phyloP scores from a whole-genome alignment of 768 basidiomycete genomes.

The Tubosaeta brunneosetosa region DNA sequence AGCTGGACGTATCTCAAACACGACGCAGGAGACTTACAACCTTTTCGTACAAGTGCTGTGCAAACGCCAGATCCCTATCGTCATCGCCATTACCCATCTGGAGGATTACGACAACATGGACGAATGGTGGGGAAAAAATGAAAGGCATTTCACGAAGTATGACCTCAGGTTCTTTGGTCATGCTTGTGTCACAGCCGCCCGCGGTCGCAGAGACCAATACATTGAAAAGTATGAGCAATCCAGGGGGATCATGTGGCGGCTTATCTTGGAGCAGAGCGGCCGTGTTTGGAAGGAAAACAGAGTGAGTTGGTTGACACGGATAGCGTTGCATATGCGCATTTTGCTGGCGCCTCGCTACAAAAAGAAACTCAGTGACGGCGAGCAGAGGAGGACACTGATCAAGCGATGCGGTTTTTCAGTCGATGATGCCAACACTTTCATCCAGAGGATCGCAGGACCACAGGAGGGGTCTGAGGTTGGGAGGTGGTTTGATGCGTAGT shows the following conservation, averaged over 20 bases:
- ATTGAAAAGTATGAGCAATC: slow-evolving; percentile 34
- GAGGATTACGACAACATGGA: slow-evolving; percentile 32
- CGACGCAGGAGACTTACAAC: slow-evolving; percentile 26
- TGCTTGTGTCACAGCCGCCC: slow-evolving; percentile 38
- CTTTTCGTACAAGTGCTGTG: slow-evolving; percentile 40
- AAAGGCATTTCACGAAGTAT: slow-evolving; percentile 27
- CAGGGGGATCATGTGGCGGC: slow-evolving; percentile 16
- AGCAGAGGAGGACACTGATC: slow-evolving; percentile 19
- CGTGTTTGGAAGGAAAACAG: slow-evolving; percentile 24
- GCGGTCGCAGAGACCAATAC: slow-evolving; percentile 18
- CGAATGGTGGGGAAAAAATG: slow-evolving; percentile 39
- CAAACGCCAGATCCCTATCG: slow-evolving; percentile 27
- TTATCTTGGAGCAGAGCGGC: slow-evolving; percentile 16
- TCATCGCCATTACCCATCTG: slow-evolving; percentile 34
- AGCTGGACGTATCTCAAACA: slow-evolving; percentile 21
- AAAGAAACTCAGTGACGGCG: slow-evolving; percentile 4
- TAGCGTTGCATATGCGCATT: slow-evolving; percentile 22
- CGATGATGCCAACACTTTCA: slow-evolving; percentile 17
- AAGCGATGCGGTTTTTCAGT: slow-evolving; percentile 21
- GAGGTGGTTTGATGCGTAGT: too few species aligned
- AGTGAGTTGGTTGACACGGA: slow-evolving; percentile 22
- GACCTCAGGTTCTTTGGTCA: slow-evolving; percentile 34
- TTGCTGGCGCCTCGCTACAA: slow-evolving; percentile 17
- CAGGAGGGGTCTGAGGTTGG: too few species aligned
- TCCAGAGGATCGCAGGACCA: slow-evolving; percentile 20